A percentile compares a stretch with the other conserved stretches of the same genome.
phyloP scores from a whole-genome alignment of 2,329 filamentous ascomycete species.

The Cadophora sp. region DNA sequence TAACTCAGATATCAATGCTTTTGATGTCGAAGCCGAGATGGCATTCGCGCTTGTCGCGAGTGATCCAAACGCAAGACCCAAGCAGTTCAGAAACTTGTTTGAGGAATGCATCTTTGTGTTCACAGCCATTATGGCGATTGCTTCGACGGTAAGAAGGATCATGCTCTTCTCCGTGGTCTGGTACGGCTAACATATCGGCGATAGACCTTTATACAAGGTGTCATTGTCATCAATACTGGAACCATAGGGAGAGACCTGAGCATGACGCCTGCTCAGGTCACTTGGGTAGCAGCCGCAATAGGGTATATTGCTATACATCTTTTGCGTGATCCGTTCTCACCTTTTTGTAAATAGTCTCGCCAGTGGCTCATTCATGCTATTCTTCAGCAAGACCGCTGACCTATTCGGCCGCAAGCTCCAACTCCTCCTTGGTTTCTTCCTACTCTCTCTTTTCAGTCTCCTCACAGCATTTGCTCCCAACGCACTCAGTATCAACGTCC shows the following conservation, averaged over 20 bases:
- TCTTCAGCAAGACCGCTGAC: slow-evolving; percentile 70
- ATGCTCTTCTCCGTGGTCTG: not conserved
- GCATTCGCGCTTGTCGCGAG: slow-evolving; percentile 29
- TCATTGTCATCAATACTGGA: slow-evolving; percentile 60
- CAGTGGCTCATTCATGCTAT: slow-evolving; percentile 68
- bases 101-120: slow-evolving; percentile 40
- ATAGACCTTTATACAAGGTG: slow-evolving; percentile 61
- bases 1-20: slow-evolving; percentile 19
- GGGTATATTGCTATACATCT: slow-evolving; percentile 47
- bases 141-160: slow-evolving; percentile 52
- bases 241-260: slow-evolving; percentile 25
- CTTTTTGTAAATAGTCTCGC: slow-evolving; percentile 53
- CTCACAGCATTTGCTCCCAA: slow-evolving; percentile 65
- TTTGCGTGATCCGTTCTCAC: not conserved
- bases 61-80: slow-evolving; percentile 35
- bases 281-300: slow-evolving; percentile 70
- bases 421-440: slow-evolving; percentile 64
- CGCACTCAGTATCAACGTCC: slow-evolving; percentile 64
- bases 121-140: slow-evolving; percentile 68
- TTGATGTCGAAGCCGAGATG: slow-evolving; percentile 40
- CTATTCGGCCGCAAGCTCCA: slow-evolving; percentile 68
- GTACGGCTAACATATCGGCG: not conserved
- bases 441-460: slow-evolving; percentile 63
- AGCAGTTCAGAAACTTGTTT: slow-evolving; percentile 33
- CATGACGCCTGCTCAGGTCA: slow-evolving; percentile 71